These are phyloP conservation scores for Raffaelea ambrosiae DNA, from an alignment of 2,329 filamentous ascomycete genomes.

Conservation along the genomic window DNA sequence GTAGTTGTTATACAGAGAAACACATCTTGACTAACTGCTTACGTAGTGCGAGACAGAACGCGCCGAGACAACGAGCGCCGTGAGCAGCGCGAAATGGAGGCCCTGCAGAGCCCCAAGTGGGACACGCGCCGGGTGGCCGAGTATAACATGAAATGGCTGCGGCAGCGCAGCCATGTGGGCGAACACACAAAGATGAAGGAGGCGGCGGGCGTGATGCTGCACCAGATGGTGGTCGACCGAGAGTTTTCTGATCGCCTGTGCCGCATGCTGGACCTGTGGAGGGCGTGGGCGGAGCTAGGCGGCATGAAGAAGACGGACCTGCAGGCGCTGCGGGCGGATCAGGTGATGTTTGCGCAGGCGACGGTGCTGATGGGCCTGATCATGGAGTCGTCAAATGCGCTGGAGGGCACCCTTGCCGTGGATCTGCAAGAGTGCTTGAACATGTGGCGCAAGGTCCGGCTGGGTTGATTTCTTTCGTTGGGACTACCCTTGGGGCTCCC, in stretches of 20 bases:
- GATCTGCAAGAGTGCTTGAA: conserved; percentile 47
- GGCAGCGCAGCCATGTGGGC: conserved; percentile 7
- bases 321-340: conserved; percentile 25
- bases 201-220: conserved; percentile 36
- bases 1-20: too few species aligned
- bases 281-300: conserved; percentile 44
- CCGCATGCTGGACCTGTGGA: conserved; percentile 42
- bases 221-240: conserved; percentile 43
- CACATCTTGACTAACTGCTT: neutral
- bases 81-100: conserved; percentile 38
- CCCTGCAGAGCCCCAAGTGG: conserved; percentile 46
- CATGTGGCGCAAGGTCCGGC: conserved; percentile 43
- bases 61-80: conserved; percentile 31
- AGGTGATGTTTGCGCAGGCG: conserved; percentile 36
- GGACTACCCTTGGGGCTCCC: too few species aligned
- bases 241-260: conserved; percentile 31
- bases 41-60: conserved; percentile 32
- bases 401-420: conserved; percentile 38
- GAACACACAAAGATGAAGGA: conserved; percentile 22
- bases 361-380: conserved; percentile 39
- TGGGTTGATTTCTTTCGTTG: too few species aligned
- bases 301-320: conserved; percentile 42
- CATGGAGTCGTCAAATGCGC: conserved; percentile 32
- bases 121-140: conserved; percentile 36
- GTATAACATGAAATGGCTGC: conserved; percentile 36